Evolutionary conservation across 1,139 yeast genomes (phyloP), one percentile per base, ranked within the genome.

Genomic region (Suhomyces bolitotheri): DNA sequence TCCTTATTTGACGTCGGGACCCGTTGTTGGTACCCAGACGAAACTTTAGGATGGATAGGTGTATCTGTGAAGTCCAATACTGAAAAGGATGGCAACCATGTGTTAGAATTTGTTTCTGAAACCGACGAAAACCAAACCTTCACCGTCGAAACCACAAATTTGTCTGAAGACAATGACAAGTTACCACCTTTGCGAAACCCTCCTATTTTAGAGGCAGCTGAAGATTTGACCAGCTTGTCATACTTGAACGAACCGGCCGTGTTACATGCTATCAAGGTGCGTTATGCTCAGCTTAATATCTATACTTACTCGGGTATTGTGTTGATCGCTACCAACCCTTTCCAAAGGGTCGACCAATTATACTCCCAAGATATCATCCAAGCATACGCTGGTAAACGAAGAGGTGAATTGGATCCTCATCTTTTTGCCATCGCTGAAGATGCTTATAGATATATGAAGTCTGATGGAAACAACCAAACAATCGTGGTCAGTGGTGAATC

Each of bases 241-340:
- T 90, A 92, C 56, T 71, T 92, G 53, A 92, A 94, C 60, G 98
- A 94, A 60, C 98, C 99, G 0, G 92, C 95, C 3, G 97, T 94
- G 30, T 73, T 94, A 49, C 96, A 90, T 54, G 97, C 98, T 11
- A 90, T 92, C 59, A 84, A 81, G 53, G 78, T 87, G 50, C 80
- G 98, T 53, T 92, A 92, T 57, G 74, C 89, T 20, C 95, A 88
- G 55, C 76, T 89, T 51, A 87, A 83, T 56, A 92, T 92, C 46
- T 92, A 92, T 60, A 94, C 98, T 4, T 92, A 92, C 60, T 87
- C 96, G 1, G 98, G 98, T 60, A 92, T 94, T 44, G 98, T 92
- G 41, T 78, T 92, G 55, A 90, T 92, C 55, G 98, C 98, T 22
- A 84, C 96, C 7, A 92, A 92, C 59, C 98, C 98, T 11, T 92